phyloP scores from a whole-genome alignment of 2,329 filamentous ascomycete genomes.

The Fusarium longipes region DNA sequence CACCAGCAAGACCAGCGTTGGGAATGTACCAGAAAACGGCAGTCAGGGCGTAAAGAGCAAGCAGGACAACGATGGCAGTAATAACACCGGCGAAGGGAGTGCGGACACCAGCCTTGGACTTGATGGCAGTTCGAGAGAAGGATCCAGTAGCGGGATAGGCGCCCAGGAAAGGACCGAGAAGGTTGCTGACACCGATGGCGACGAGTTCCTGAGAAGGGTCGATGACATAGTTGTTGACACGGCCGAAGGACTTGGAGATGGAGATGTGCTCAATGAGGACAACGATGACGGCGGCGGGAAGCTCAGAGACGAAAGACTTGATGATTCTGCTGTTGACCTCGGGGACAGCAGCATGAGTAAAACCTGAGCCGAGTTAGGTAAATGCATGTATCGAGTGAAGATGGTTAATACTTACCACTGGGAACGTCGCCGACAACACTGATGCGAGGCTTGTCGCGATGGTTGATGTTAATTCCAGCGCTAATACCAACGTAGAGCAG shows the following conservation, averaged over 20 bases:
- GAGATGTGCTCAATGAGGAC: conserved; percentile 84
- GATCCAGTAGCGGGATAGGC: conserved; percentile 89
- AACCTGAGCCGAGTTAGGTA: conserved; percentile 59
- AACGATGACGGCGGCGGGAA: conserved; percentile 81
- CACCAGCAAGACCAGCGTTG: conserved; percentile 76
- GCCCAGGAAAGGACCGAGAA: conserved; percentile 82
- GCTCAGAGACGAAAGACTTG: conserved; percentile 69
- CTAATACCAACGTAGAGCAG: conserved; percentile 83
- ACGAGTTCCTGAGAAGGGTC: conserved; percentile 84
- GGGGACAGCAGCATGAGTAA: conserved; percentile 76
- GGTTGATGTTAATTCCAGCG: conserved; percentile 74
- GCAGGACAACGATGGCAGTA: conserved; percentile 81
- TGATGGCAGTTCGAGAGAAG: conserved; percentile 91
- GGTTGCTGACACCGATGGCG: conserved; percentile 79
- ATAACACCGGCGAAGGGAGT: conserved; percentile 89
- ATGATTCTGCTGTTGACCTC: conserved; percentile 70
- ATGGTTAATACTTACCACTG: conserved; percentile 69
- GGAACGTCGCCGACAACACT: conserved; percentile 75
- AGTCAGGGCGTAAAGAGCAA: conserved; percentile 85
- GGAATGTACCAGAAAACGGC: conserved; percentile 92
- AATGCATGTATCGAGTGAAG: no score
- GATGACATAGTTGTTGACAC: conserved; percentile 84
- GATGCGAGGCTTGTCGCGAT: conserved; percentile 67
- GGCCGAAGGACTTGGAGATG: conserved; percentile 84
- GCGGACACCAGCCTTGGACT: conserved; percentile 91